Evolutionary conservation across 1,284 basidiomycete species (phyloP).

Genomic region (Trichosporon asahii): DNA sequence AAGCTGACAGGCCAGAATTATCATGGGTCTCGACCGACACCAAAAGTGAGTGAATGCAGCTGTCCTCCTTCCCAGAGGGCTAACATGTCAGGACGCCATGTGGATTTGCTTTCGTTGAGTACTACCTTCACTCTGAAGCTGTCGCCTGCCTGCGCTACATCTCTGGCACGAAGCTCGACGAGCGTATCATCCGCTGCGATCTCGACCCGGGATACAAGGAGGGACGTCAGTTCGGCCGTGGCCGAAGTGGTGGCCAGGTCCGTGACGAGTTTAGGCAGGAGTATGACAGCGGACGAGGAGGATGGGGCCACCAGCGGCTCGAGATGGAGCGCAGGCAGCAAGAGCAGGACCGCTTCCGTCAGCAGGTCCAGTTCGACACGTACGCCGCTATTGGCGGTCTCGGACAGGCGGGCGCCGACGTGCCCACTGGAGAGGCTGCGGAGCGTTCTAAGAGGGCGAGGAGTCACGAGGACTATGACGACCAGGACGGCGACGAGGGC

Average conservation of each 20-base stretch:
- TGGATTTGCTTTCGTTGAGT: constrained; percentile 99
- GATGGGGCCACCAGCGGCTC: constrained; percentile 71
- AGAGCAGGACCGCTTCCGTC: constrained; percentile 73
- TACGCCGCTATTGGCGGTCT: constrained; percentile 80
- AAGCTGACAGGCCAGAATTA: constrained; percentile 60
- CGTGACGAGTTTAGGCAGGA: constrained; percentile 96
- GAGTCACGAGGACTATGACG: constrained; percentile 34
- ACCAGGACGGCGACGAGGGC: constrained; percentile 42
- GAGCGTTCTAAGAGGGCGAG: constrained; percentile 37
- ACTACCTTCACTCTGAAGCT: constrained; percentile 93
- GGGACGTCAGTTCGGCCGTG: constrained; percentile 94
- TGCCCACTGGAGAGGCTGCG: constrained; percentile 50
- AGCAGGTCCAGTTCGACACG: constrained; percentile 73
- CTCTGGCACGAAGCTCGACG: constrained; percentile 97
- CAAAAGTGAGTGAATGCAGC: constrained; percentile 60
- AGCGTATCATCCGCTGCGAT: constrained; percentile 96
- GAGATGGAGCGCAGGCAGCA: constrained; percentile 58
- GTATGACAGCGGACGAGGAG: constrained; percentile 91
- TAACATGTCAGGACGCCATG: constrained; percentile 77
- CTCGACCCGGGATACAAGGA: constrained; percentile 97
- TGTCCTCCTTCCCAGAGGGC: not conserved
- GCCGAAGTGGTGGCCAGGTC: constrained; percentile 92
- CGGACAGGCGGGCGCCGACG: constrained; percentile 76
- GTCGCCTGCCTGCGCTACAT: constrained; percentile 90
- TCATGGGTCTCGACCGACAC: constrained; percentile 98